A percentile compares a stretch with the other conserved stretches of the same genome.
Evolutionary conservation across 139 green algal genomes (phyloP).

Genomic region (Astrephomene gubernaculifera): DNA sequence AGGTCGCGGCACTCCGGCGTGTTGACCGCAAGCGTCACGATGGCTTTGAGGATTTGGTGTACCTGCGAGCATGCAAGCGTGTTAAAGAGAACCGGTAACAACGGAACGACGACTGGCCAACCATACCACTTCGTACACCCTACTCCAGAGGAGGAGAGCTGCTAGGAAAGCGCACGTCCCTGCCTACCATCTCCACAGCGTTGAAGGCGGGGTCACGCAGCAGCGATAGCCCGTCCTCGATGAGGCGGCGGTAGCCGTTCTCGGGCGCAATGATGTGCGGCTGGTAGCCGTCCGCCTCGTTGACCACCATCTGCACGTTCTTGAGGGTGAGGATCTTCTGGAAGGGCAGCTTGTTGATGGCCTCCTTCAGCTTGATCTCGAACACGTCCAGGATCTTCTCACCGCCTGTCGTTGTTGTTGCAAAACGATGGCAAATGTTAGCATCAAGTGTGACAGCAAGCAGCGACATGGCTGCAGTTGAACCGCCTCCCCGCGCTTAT

Average conservation of each 20-base stretch:
- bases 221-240: constrained; percentile 80
- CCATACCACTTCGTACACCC: too few species aligned
- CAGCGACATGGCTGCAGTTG: too few species aligned
- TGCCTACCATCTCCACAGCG: constrained; percentile 72
- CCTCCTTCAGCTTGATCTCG: constrained; percentile 91
- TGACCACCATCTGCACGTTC: constrained; percentile 79
- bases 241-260: constrained; percentile 92
- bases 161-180: too few species aligned
- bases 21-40: constrained; percentile 82
- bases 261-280: constrained; percentile 98
- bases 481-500: too few species aligned
- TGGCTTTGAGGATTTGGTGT: constrained; percentile 86
- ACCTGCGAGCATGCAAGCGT: constrained; percentile 55
- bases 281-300: constrained; percentile 97
- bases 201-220: constrained; percentile 71
- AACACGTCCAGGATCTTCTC: constrained; percentile 93
- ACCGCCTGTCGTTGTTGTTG: constrained; percentile 73
- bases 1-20: constrained; percentile 73
- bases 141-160: too few species aligned
- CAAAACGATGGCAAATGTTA: too few species aligned
- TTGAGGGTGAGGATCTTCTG: constrained; percentile 87
- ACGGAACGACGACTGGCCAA: too few species aligned
- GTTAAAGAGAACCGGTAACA: too few species aligned
- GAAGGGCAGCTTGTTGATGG: constrained; percentile 91
- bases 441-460: too few species aligned